Base-by-base conservation (phyloP, 1,284 basidiomycete genomes). In the Austropuccinia psidii region DNA sequence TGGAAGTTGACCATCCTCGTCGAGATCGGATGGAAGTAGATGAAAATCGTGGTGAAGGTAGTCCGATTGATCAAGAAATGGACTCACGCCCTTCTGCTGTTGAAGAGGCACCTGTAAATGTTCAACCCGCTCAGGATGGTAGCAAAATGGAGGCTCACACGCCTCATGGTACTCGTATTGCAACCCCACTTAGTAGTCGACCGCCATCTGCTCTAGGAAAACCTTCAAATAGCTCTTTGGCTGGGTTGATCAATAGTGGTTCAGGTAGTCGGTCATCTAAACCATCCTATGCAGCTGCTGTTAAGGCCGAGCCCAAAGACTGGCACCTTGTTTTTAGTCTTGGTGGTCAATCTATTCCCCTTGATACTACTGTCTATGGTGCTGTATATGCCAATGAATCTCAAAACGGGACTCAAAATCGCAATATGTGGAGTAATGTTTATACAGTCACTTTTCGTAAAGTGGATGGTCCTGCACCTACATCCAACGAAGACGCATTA, bases 321-420 rank as follows among this genome's bases (percentile, higher is more conserved):
- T 99, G 93, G 92, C 94, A 98, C 80, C 86, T 98, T 58, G 90
- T 94, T 80, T 98, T 99, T 81, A 89, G 87, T 21, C 89, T 98
- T 85, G 91, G 92, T 77, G 92, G 90, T 73, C 87, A 91, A 74
- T 83, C 86, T 17, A 83, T 98, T 29, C 88, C 89, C 0, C 82
- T 95, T 75, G 90, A 93, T 79, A 85, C 95, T 75, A 98, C 96
- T 0, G 89, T 99, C 74, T 98, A 96, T 79, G 94, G 94, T 2
- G 94, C 93, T 0, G 89, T 98, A 50, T 93, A 98, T 80, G 89
- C 90, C 76, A 88, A 90, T 78, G 90, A 93, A 13, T 69, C 72
- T 15, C 65, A 65, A n/a, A 75, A 73, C 11, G 61, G 72, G 2
- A 31, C 45, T 13, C 49, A 52, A 21, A 74, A 74, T 37, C 72